phyloP scores from a whole-genome alignment of 495 filamentous ascomycete species.

The Sordaria brevicollis region DNA sequence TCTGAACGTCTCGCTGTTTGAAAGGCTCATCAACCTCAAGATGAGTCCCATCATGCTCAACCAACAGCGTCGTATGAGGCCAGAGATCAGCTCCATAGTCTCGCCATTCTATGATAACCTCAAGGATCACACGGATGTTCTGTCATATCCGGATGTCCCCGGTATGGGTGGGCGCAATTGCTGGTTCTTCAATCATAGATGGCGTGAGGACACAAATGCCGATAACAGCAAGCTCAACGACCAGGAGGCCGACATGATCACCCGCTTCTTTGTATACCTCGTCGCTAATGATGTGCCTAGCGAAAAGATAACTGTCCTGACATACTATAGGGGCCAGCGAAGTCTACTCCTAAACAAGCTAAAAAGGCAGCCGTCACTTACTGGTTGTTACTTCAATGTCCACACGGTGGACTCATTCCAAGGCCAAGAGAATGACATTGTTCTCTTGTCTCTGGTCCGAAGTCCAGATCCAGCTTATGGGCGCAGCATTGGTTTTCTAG shows the following conservation, averaged over 20 bases:
- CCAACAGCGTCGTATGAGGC: conserved; percentile 64
- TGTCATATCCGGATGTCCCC: conserved; percentile 48
- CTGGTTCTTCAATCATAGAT: conserved; percentile 64
- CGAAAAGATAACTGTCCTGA: conserved; percentile 69
- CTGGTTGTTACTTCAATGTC: conserved; percentile 48
- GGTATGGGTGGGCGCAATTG: conserved; percentile 68
- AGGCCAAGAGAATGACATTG: conserved; percentile 84
- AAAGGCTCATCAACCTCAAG: conserved; percentile 58
- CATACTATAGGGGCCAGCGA: conserved; percentile 84
- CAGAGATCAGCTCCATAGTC: conserved; percentile 53
- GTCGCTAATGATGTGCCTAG: conserved; percentile 49
- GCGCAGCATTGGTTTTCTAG: conserved; percentile 56
- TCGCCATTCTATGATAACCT: conserved; percentile 55
- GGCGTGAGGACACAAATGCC: conserved; percentile 54
- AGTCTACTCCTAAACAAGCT: conserved; percentile 49
- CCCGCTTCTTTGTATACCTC: conserved; percentile 62
- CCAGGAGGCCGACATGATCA: conserved; percentile 69
- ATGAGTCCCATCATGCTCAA: conserved; percentile 53
- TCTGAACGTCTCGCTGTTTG: conserved; percentile 39
- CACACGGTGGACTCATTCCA: conserved; percentile 89
- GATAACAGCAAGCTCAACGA: conserved; percentile 63
- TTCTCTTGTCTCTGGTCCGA: conserved; percentile 76
- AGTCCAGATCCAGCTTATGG: conserved; percentile 30
- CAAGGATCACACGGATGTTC: conserved; percentile 60
- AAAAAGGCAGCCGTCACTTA: conserved; percentile 39